These are phyloP conservation scores for Aspergillus melleus DNA, from an alignment of 2,329 filamentous ascomycete species.

Conservation along the genomic window DNA sequence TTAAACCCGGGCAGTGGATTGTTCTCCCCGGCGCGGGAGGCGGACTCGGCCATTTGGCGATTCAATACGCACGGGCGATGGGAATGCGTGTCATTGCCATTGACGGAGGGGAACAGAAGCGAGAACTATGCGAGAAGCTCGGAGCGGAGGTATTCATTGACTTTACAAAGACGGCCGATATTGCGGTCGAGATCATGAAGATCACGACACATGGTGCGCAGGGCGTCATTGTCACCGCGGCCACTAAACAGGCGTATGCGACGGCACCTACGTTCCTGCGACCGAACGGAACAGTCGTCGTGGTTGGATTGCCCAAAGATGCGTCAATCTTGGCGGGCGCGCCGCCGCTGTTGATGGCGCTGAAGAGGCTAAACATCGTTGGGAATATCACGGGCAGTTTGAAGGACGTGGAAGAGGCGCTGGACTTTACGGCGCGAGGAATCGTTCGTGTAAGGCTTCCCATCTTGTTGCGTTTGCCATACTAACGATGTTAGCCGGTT, in stretches of 20 bases:
- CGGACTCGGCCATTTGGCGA: constrained; percentile 74
- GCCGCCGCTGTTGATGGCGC: background rate
- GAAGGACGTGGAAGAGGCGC: constrained; percentile 79
- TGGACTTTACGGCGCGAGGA: constrained; percentile 83
- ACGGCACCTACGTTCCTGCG: constrained; percentile 86
- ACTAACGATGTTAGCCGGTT: constrained; percentile 6
- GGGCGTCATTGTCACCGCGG: constrained; percentile 82
- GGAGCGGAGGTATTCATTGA: constrained; percentile 75
- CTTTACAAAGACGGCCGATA: constrained; percentile 70
- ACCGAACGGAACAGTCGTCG: constrained; percentile 75
- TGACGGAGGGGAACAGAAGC: constrained; percentile 80
- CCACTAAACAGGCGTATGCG: constrained; percentile 88
- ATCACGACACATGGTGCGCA: constrained; percentile 81
- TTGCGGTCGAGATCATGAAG: constrained; percentile 79
- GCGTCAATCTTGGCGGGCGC: background rate
- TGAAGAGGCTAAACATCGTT: constrained; percentile 62
- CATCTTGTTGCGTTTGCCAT: background rate
- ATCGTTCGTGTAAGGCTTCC: constrained; percentile 4
- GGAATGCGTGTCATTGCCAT: constrained; percentile 77
- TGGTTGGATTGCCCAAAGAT: constrained; percentile 62
- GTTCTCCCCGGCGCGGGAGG: constrained; percentile 33
- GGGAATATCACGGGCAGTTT: constrained; percentile 92
- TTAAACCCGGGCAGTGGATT: constrained; percentile 25
- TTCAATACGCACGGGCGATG: constrained; percentile 91
- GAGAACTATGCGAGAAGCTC: constrained; percentile 62